phyloP scores from a whole-genome alignment of 495 filamentous ascomycete genomes.

The Aspergillus panamensis region DNA sequence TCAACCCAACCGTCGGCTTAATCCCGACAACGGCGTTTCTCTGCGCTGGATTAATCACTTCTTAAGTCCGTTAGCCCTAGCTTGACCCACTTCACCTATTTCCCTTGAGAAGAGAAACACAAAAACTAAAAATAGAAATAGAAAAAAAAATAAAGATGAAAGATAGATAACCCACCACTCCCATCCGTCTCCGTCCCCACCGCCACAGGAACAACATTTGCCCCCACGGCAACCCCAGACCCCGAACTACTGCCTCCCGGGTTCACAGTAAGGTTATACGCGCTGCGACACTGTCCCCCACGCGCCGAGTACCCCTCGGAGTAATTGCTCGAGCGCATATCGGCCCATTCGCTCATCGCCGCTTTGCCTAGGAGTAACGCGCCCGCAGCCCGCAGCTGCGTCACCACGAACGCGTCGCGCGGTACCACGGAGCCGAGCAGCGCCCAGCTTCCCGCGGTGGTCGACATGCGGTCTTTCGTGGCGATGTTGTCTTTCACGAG shows the following conservation, averaged over 20 bases:
- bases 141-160: not conserved
- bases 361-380: conserved; percentile 68
- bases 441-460: conserved; percentile 56
- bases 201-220: conserved; percentile 59
- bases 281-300: conserved; percentile 61
- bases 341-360: conserved; percentile 69
- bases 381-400: conserved; percentile 58
- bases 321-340: conserved; percentile 68
- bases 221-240: conserved; percentile 57
- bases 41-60: conserved; percentile 67
- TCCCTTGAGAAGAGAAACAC: no score
- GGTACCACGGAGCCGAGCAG: conserved; percentile 63
- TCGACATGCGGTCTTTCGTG: conserved; percentile 66
- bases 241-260: conserved; percentile 65
- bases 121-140: no score
- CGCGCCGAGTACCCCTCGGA: conserved; percentile 65
- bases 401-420: conserved; percentile 60
- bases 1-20: conserved; percentile 65
- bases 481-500: conserved; percentile 75
- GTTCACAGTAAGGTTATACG: conserved; percentile 68
- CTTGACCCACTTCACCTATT: no score
- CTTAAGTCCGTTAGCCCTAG: no score
- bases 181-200: conserved; percentile 75
- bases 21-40: conserved; percentile 62
- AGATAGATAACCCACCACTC: conserved; percentile 42